Percentiles rank a stretch among this genome's conserved stretches.
Conservation (phyloP, 352 stramenopile genomes). For the Phytophthora fragariaefolia region DNA sequence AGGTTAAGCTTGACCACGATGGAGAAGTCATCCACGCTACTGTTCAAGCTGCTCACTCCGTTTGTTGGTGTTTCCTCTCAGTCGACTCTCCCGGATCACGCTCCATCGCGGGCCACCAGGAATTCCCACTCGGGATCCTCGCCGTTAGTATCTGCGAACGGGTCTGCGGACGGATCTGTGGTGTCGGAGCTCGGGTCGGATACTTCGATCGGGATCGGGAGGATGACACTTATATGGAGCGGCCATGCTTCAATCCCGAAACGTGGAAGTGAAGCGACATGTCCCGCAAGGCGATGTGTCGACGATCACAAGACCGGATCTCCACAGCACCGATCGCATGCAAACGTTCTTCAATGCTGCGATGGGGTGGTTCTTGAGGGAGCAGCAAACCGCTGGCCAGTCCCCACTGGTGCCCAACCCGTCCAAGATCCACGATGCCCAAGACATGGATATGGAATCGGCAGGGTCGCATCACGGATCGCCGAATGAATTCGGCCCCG, state of each 20-base stretch:
- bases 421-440: not conserved
- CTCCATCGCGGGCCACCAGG: not conserved
- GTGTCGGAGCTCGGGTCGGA: not conserved
- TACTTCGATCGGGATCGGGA: not conserved
- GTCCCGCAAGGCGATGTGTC: not conserved
- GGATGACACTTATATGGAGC: not conserved
- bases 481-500: not conserved
- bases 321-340: not conserved
- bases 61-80: not conserved
- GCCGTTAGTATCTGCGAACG: not conserved
- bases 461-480: not conserved
- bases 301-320: not conserved
- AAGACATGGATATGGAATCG: slow-evolving; percentile 8
- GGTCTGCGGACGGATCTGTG: not conserved
- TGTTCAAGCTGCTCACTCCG: not conserved
- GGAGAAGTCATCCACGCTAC: not conserved
- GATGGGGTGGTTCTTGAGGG: not conserved
- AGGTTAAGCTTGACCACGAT: not conserved
- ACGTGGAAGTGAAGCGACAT: not conserved
- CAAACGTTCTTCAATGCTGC: not conserved
- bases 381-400: not conserved
- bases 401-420: not conserved
- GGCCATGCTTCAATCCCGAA: not conserved
- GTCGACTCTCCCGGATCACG: not conserved
- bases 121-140: not conserved